These are phyloP conservation scores for Volvariella surrecta DNA, from an alignment of 1,284 basidiomycete genomes.

Conservation along the genomic window DNA sequence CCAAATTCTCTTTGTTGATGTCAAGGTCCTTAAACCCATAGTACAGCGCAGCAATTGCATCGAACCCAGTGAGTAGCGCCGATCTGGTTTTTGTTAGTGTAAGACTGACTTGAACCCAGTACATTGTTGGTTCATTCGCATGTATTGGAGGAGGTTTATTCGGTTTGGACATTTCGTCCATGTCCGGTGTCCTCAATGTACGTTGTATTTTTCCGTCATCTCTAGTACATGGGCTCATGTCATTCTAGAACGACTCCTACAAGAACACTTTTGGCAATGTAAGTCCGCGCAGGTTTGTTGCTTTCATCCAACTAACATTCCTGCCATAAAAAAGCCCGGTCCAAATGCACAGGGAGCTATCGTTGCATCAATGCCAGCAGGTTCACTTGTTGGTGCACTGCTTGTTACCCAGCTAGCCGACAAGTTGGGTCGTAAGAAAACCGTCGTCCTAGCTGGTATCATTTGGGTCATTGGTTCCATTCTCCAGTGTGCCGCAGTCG, in stretches of 20 bases:
- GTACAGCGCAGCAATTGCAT: constrained; percentile 41
- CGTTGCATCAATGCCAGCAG: constrained; percentile 72
- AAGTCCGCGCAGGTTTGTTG: constrained; percentile 12
- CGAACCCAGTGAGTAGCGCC: constrained; percentile 31
- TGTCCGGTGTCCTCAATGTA: constrained; percentile 71
- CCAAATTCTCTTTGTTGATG: background rate
- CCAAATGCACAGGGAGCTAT: constrained; percentile 62
- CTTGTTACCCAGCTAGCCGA: constrained; percentile 56
- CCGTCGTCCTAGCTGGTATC: constrained; percentile 52
- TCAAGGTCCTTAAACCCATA: constrained; percentile 11
- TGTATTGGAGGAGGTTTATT: constrained; percentile 75
- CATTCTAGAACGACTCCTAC: constrained; percentile 46
- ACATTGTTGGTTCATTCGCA: constrained; percentile 69
- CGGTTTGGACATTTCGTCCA: constrained; percentile 73
- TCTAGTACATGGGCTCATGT: background rate
- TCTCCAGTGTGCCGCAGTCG: constrained; percentile 54
- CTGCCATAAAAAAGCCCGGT: constrained; percentile 27
- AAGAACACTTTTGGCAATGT: constrained; percentile 39
- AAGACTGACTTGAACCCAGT: constrained; percentile 23
- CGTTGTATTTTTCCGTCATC: constrained; percentile 13
- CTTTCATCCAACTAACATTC: background rate
- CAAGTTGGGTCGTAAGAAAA: constrained; percentile 55
- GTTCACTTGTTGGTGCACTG: constrained; percentile 57
- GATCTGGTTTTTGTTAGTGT: background rate
- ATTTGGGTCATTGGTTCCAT: constrained; percentile 70